phyloP scores from a whole-genome alignment of 208 protist species.

The Acanthamoeba sp. region DNA sequence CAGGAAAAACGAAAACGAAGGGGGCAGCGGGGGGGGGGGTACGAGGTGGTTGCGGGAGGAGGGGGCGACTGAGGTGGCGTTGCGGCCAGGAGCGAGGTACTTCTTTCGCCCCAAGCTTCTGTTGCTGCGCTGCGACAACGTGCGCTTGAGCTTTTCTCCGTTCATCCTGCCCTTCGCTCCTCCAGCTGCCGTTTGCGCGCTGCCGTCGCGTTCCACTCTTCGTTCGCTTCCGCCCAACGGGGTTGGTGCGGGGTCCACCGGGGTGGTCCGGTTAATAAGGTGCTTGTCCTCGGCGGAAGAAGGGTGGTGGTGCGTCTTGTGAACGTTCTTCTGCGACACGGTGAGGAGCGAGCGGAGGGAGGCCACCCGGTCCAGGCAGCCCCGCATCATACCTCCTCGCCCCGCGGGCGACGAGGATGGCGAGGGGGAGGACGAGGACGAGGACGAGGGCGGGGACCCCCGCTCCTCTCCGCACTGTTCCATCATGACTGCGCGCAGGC shows the following conservation, averaged over 20 bases:
- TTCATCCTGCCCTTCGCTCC: background rate
- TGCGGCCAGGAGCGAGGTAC: background rate
- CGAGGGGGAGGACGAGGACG: background rate
- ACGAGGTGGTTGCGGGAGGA: background rate
- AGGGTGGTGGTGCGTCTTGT: background rate
- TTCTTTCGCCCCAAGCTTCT: background rate
- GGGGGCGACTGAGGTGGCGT: background rate
- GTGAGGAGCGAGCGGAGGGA: background rate
- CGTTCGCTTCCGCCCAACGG: too few relatives aligned
- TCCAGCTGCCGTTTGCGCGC: background rate
- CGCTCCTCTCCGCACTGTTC: too few relatives aligned
- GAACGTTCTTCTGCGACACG: background rate
- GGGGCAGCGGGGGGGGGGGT: background rate
- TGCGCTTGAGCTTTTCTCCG: background rate
- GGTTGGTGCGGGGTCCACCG: too few relatives aligned
- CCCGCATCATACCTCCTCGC: background rate
- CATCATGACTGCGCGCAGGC: too few relatives aligned
- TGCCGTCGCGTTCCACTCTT: too few relatives aligned
- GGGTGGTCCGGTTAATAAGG: too few relatives aligned
- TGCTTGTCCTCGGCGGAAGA: background rate
- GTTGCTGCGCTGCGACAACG: background rate
- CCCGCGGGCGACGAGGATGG: background rate
- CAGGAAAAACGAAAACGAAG: background rate
- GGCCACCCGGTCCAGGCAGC: background rate
- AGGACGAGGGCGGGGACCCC: too few relatives aligned